Percentiles rank a stretch among this genome's conserved stretches.
phyloP scores from a whole-genome alignment of 805 yeast species.

The Candida railenensis region DNA sequence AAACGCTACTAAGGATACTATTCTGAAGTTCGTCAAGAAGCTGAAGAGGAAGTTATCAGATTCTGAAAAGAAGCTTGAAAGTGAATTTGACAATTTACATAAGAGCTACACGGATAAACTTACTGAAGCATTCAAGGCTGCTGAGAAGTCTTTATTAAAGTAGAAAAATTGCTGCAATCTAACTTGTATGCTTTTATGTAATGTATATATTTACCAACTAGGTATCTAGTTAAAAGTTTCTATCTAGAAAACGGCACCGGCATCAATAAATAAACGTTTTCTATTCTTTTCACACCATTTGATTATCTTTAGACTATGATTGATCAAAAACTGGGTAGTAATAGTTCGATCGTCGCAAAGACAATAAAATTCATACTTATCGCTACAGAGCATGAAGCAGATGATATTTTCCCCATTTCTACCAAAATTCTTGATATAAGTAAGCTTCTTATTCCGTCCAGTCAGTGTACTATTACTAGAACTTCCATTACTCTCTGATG shows the following conservation, averaged over 20 bases:
- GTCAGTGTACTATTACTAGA: constrained; percentile 18
- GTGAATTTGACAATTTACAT: constrained; percentile 67
- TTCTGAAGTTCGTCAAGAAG: constrained; percentile 52
- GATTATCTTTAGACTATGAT: constrained; percentile 62
- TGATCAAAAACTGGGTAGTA: constrained; percentile 54
- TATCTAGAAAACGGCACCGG: constrained; percentile 57
- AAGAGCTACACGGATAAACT: constrained; percentile 63
- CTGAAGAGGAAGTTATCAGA: constrained; percentile 52
- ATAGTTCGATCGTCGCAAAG: constrained; percentile 41
- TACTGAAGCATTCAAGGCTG: constrained; percentile 51
- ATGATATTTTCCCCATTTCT: constrained; percentile 11
- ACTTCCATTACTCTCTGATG: constrained; percentile 18
- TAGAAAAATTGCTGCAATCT: constrained; percentile 10
- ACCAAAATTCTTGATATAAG: constrained; percentile 44
- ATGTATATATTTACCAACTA: neutral
- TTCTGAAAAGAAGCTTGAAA: constrained; percentile 50
- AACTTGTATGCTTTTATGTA: neutral
- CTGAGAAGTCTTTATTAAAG: constrained; percentile 49
- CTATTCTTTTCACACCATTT: constrained; percentile 77
- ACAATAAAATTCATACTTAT: constrained; percentile 36
- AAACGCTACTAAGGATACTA: constrained; percentile 55
- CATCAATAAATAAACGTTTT: constrained; percentile 66
- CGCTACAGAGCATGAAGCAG: constrained; percentile 39
- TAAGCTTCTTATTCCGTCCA: constrained; percentile 36
- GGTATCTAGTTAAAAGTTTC: neutral